phyloP scores from a whole-genome alignment of 2,329 filamentous ascomycete species.

The Fusarium setosum region DNA sequence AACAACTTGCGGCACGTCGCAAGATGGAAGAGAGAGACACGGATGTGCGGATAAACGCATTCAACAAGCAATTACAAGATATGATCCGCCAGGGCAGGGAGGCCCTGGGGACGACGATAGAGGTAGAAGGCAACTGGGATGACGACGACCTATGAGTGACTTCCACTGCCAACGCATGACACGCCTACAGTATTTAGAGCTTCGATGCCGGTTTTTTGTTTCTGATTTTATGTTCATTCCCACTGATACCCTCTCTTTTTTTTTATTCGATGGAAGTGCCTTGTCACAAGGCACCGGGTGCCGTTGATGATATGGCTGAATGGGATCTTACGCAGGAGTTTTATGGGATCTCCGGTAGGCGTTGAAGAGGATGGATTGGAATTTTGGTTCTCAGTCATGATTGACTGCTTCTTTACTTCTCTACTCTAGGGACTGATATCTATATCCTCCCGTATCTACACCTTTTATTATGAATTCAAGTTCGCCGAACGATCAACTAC shows the following conservation, averaged over 20 bases:
- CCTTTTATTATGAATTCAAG: no score
- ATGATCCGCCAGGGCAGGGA: conserved; percentile 93
- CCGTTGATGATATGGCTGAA: conserved; percentile 6
- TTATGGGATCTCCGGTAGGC: conserved; percentile 15
- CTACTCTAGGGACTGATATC: neutral
- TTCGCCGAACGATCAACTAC: no score
- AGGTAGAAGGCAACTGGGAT: conserved; percentile 63
- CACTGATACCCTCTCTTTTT: conserved; percentile 35
- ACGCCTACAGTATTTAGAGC: conserved; percentile 5
- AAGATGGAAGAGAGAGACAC: conserved; percentile 80
- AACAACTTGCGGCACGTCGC: conserved; percentile 77
- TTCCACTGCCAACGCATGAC: conserved; percentile 17
- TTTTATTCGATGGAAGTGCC: neutral
- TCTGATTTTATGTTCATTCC: conserved; percentile 7
- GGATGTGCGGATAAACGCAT: conserved; percentile 81
- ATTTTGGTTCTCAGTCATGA: conserved; percentile 8
- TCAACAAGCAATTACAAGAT: conserved; percentile 82
- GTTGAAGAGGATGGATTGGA: conserved; percentile 13
- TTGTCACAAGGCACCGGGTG: conserved; percentile 8
- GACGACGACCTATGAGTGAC: conserved; percentile 49
- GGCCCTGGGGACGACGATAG: conserved; percentile 80
- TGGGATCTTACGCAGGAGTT: conserved; percentile 24
- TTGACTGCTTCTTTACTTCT: conserved; percentile 16
- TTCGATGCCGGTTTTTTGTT: conserved; percentile 4
- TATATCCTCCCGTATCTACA: no score